These are phyloP conservation scores for Strobilomyces dryophilus DNA, from an alignment of 768 basidiomycete species.

Conservation along the genomic window DNA sequence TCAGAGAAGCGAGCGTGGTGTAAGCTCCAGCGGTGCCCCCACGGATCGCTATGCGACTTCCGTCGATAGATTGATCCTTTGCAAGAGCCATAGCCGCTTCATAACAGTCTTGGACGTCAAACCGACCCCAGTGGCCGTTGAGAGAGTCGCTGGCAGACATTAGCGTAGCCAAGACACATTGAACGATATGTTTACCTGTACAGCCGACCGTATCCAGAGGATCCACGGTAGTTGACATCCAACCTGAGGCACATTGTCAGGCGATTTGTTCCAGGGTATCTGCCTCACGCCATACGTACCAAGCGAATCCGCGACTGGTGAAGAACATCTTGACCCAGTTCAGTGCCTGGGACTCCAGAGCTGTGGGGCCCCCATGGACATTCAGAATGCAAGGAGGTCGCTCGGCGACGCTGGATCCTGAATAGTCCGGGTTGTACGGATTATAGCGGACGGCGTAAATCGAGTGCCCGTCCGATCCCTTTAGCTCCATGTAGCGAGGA, in stretches of 20 bases:
- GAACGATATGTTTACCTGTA: conserved; percentile 40
- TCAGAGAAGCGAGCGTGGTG: conserved; percentile 49
- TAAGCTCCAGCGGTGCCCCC: conserved; percentile 73
- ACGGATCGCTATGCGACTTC: conserved; percentile 57
- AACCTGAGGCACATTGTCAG: conserved; percentile 38
- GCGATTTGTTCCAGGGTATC: neutral
- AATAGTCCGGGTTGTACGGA: conserved; percentile 58
- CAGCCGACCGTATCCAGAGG: conserved; percentile 65
- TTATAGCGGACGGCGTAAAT: conserved; percentile 57
- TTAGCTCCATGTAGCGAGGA: neutral
- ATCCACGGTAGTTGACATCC: conserved; percentile 75
- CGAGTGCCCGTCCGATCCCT: conserved; percentile 46
- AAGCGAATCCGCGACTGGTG: conserved; percentile 67
- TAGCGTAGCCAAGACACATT: neutral
- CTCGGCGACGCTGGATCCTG: conserved; percentile 39
- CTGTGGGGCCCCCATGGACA: conserved; percentile 36
- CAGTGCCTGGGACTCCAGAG: conserved; percentile 40
- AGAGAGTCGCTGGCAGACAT: conserved; percentile 44
- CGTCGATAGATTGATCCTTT: conserved; percentile 47
- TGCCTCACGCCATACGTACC: conserved; percentile 35
- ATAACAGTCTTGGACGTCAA: conserved; percentile 61
- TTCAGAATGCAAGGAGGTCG: conserved; percentile 61
- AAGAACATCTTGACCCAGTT: conserved; percentile 56
- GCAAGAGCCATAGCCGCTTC: conserved; percentile 32
- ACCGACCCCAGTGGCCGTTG: conserved; percentile 62